These are phyloP conservation scores for Fusarium poae DNA, from an alignment of 2,329 filamentous ascomycete genomes.

Conservation along the genomic window DNA sequence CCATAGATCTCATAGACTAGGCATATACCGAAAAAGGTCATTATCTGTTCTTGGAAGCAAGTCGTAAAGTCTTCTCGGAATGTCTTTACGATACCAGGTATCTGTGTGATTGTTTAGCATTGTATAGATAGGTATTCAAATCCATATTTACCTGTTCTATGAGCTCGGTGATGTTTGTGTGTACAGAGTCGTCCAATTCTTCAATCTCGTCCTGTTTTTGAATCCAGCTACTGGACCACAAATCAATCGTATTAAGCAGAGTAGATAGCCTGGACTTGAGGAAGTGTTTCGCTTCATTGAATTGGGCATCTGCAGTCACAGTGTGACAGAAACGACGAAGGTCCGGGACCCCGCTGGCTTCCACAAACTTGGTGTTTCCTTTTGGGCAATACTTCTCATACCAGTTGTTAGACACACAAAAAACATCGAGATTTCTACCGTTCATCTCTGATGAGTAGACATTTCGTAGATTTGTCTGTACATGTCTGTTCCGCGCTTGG, in stretches of 20 bases:
- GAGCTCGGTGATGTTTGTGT: neutral
- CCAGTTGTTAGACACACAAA: conserved; percentile 54
- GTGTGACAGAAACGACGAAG: conserved; percentile 53
- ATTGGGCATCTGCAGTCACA: conserved; percentile 52
- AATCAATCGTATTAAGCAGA: conserved; percentile 49
- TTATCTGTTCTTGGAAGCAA: conserved; percentile 36
- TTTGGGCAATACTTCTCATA: conserved; percentile 52
- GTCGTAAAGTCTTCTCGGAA: conserved; percentile 22
- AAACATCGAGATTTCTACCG: conserved; percentile 48
- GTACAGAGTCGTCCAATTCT: neutral
- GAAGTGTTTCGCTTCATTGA: conserved; percentile 50
- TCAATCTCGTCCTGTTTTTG: neutral
- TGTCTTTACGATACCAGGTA: neutral
- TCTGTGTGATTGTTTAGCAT: conserved; percentile 23
- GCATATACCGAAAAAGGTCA: conserved; percentile 37
- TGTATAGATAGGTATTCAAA: too few species aligned
- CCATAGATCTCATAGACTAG: too few species aligned
- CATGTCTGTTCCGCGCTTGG: conserved; percentile 49
- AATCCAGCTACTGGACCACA: conserved; percentile 44
- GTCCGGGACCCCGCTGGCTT: conserved; percentile 51
- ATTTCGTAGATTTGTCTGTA: conserved; percentile 46
- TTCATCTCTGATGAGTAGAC: conserved; percentile 47
- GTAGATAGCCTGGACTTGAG: conserved; percentile 46
- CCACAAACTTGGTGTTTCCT: conserved; percentile 47
- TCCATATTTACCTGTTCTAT: conserved; percentile 14